These are phyloP conservation scores for Teratosphaeria gauchensis DNA, from an alignment of 2,329 filamentous ascomycete species.

Conservation along the genomic window DNA sequence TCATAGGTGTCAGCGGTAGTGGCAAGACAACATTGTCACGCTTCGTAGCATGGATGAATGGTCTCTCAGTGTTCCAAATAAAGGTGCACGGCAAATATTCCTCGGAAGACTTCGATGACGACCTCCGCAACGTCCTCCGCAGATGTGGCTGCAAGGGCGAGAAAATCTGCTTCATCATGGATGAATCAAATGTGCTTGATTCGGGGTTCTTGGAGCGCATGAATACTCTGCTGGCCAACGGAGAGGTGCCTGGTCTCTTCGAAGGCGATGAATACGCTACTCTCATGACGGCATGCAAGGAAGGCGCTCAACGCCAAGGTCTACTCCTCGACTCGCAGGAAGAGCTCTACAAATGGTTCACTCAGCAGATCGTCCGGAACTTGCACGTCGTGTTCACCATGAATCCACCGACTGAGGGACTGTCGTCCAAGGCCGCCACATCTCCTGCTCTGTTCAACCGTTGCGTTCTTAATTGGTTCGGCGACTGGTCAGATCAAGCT, in stretches of 20 bases:
- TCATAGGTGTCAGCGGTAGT: conserved; percentile 96
- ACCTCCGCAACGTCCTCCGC: conserved; percentile 84
- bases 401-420: conserved; percentile 93
- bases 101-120: conserved; percentile 96
- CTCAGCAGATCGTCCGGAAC: conserved; percentile 97
- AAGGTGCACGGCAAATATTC: conserved; percentile 99
- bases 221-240: conserved; percentile 97
- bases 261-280: conserved; percentile 98
- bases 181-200: conserved; percentile 96
- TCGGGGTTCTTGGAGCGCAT: conserved; percentile 98
- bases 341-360: conserved; percentile 99
- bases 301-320: conserved; percentile 92
- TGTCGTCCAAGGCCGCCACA: conserved; percentile 93
- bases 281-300: conserved; percentile 98
- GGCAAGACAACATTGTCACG: conserved; percentile 97
- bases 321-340: conserved; percentile 93
- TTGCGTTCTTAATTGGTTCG: conserved; percentile 99
- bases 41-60: conserved; percentile 99
- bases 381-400: conserved; percentile 99
- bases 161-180: conserved; percentile 99
- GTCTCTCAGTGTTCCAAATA: conserved; percentile 97
- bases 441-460: conserved; percentile 98
- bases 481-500: conserved; percentile 98
- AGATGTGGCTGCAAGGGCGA: conserved; percentile 95
- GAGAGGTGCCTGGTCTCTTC: conserved; percentile 97